phyloP scores from a whole-genome alignment of 148 eudicot genomes.

The Rhododendron molle region DNA sequence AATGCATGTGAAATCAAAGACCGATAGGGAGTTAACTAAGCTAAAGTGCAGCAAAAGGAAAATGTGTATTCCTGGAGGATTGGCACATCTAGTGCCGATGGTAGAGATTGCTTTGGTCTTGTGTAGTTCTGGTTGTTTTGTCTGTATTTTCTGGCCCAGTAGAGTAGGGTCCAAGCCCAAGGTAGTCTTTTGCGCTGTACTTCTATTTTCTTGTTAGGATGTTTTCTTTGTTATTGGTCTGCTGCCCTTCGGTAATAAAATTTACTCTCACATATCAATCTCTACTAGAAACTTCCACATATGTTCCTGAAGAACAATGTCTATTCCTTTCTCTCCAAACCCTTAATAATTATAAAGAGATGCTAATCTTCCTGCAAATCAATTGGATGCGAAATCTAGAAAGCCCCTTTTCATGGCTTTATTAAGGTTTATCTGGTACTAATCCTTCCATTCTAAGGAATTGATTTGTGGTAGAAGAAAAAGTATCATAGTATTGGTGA shows the following conservation, averaged over 20 bases:
- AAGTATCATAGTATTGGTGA: background rate
- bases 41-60: background rate
- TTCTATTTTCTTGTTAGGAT: background rate
- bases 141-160: background rate
- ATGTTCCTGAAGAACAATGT: background rate
- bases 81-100: background rate
- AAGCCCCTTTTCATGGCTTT: background rate
- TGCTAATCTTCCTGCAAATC: background rate
- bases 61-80: background rate
- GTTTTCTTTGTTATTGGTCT: too few species aligned
- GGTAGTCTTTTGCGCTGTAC: background rate
- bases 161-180: background rate
- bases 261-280: background rate
- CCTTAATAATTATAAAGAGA: background rate
- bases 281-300: background rate
- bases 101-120: background rate
- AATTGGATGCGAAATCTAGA: background rate
- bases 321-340: background rate
- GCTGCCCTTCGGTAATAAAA: background rate
- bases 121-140: background rate
- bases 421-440: background rate
- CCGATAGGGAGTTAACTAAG: background rate
- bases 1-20: background rate
- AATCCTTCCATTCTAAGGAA: background rate
- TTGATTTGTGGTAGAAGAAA: background rate